Evolutionary conservation across 2,329 filamentous ascomycete species (phyloP), one percentile per base, ranked within the genome.

Genomic region (Diaporthe ilicicola): DNA sequence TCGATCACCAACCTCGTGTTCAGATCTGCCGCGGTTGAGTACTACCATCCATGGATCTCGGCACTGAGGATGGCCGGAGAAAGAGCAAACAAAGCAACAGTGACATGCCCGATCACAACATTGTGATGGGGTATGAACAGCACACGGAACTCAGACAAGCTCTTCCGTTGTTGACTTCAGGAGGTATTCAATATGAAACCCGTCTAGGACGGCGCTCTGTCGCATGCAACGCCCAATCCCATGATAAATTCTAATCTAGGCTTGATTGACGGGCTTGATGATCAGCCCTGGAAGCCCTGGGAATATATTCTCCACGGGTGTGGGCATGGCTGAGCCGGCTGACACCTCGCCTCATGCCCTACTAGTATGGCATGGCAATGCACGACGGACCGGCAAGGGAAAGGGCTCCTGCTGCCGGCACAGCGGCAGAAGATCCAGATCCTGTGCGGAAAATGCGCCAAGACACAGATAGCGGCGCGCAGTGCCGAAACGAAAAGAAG

Each of bases 151-250:
- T 50, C n/a, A 13, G 29, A 37, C 44, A 29, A 37, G 24, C 32
- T 50, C 15, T 64, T 64, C 59, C 59, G 59, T 50, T 44, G 44
- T 29, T 37, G 29, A n/a, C n/a, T n/a, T n/a, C n/a, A n/a, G n/a
- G n/a, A 64, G 44, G 44, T 29, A 64, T 19, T 64, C 59, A 64
- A 64, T 37, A 19, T 50, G 59, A 64, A 64, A 64, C 59, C 44
- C 27, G 44, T 50, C n/a, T 27, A 44, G 29, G 29, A 64, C 32
- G 59, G 8, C 59, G 19, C 44, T 19, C 29, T 64, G 59, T 64
- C 6, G 29, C 59, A 64, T 32, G 44, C 48, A 37, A 50, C 59
- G 9, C 50, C 37, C 44, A 50, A 50, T 64, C 27, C 50, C 29
- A 64, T 64, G 44, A 22, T 64, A 37, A 44, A 64, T 24, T 19